Evolutionary conservation across 495 filamentous ascomycete species (phyloP).

Genomic region (Chaetomium cochliodes): DNA sequence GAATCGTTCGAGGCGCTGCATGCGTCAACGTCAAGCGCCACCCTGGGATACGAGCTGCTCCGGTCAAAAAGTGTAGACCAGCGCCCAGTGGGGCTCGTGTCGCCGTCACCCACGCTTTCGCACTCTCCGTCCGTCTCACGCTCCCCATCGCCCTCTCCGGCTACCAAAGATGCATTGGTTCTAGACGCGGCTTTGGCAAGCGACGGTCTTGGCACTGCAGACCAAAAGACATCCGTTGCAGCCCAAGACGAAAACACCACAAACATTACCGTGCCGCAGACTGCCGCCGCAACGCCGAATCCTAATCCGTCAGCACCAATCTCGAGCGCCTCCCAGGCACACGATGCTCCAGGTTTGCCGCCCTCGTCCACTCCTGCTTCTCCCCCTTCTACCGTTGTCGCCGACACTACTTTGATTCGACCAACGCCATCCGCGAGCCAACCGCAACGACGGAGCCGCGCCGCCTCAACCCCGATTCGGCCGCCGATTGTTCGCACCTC

Average conservation of each 20-base stretch:
- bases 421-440: conserved; percentile 26
- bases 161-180: background rate
- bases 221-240: conserved; percentile 1
- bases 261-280: conserved; percentile 21
- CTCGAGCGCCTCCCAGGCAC: conserved; percentile 6
- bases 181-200: conserved; percentile 1
- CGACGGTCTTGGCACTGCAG: conserved; percentile 16
- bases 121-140: conserved; percentile 27
- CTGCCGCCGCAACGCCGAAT: conserved; percentile 12
- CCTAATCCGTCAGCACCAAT: conserved; percentile 6
- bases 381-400: conserved; percentile 7
- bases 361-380: background rate
- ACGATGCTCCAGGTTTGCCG: conserved; percentile 1
- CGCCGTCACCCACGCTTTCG: conserved; percentile 28
- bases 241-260: conserved; percentile 10
- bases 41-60: conserved; percentile 30
- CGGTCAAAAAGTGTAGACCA: conserved; percentile 25
- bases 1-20: conserved; percentile 37
- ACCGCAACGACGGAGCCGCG: conserved; percentile 28
- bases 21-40: conserved; percentile 22
- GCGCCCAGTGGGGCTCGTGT: conserved; percentile 20
- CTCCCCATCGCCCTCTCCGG: conserved; percentile 17
- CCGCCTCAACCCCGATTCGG: conserved; percentile 31
- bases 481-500: conserved; percentile 60
- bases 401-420: conserved; percentile 27